phyloP scores from a whole-genome alignment of 2,329 filamentous ascomycete species.

The Aspergillus texensis region DNA sequence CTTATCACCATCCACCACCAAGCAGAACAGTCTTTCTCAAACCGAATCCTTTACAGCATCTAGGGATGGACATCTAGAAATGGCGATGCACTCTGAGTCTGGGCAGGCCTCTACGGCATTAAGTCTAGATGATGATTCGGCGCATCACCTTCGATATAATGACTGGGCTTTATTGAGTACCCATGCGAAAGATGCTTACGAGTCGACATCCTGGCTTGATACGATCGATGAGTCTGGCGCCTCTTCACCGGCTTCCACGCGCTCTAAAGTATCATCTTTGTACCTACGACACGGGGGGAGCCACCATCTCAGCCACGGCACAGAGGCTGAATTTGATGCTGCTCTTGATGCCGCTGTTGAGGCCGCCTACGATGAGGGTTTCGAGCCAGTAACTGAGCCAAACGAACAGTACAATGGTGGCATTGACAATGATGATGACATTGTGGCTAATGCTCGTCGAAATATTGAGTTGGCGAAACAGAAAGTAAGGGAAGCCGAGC shows the following conservation, averaged over 20 bases:
- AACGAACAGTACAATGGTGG: constrained; percentile 22
- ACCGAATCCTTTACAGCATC: constrained; percentile 16
- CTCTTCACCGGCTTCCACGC: constrained; percentile 76
- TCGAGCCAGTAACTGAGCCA: constrained; percentile 64
- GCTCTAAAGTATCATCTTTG: constrained; percentile 75
- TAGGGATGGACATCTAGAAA: constrained; percentile 14
- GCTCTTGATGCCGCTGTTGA: constrained; percentile 94
- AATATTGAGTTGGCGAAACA: constrained; percentile 77
- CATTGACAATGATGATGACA: constrained; percentile 35
- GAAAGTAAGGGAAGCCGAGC: constrained; percentile 71
- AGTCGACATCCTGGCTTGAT: constrained; percentile 90
- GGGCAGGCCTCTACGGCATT: background rate
- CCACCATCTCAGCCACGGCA: constrained; percentile 68
- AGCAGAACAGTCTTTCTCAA: constrained; percentile 48
- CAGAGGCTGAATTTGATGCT: constrained; percentile 89
- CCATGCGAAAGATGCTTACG: constrained; percentile 61
- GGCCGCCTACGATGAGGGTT: constrained; percentile 90
- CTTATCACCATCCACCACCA: constrained; percentile 30
- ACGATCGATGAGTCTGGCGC: constrained; percentile 88
- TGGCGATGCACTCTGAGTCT: background rate
- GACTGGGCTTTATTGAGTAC: constrained; percentile 26
- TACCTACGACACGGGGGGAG: constrained; percentile 70
- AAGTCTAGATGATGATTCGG: constrained; percentile 1
- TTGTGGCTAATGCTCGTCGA: constrained; percentile 57
- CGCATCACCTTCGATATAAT: constrained; percentile 13